These are phyloP conservation scores for Melastoma malabathricum DNA, from an alignment of 345 rosid species.

Conservation along the genomic window DNA sequence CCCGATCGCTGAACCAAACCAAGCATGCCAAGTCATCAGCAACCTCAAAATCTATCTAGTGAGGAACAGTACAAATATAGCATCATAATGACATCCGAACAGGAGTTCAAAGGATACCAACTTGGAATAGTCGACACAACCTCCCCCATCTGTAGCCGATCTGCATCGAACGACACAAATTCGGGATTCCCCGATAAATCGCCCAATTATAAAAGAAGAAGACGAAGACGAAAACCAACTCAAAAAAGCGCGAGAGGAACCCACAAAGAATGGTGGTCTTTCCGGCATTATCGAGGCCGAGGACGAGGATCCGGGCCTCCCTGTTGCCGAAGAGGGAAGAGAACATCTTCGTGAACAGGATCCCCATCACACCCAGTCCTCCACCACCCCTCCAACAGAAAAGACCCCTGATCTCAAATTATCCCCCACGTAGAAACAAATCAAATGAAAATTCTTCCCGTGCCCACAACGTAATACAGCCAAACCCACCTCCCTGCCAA, in stretches of 20 bases:
- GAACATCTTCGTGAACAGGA: conserved; percentile 61
- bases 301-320: conserved; percentile 85
- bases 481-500: too few species aligned
- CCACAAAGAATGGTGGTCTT: conserved; percentile 80
- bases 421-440: too few species aligned
- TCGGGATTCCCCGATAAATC: conserved; percentile 6
- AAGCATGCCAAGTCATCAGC: conserved; percentile 1
- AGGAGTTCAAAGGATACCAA: conserved; percentile 18
- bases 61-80: neutral
- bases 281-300: conserved; percentile 89
- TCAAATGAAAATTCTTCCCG: too few species aligned
- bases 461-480: too few species aligned
- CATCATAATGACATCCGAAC: too few species aligned
- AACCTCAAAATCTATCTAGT: neutral
- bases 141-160: conserved; percentile 99
- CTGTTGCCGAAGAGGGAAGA: conserved; percentile 58
- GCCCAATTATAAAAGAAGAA: neutral
- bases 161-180: conserved; percentile 22
- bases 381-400: too few species aligned
- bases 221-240: conserved; percentile 3
- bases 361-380: conserved; percentile 39
- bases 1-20: conserved; percentile 65
- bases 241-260: neutral
- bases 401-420: too few species aligned
- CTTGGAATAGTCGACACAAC: conserved; percentile 96